These are phyloP conservation scores for Citrus reticulata DNA, from an alignment of 345 rosid genomes.

Conservation along the genomic window DNA sequence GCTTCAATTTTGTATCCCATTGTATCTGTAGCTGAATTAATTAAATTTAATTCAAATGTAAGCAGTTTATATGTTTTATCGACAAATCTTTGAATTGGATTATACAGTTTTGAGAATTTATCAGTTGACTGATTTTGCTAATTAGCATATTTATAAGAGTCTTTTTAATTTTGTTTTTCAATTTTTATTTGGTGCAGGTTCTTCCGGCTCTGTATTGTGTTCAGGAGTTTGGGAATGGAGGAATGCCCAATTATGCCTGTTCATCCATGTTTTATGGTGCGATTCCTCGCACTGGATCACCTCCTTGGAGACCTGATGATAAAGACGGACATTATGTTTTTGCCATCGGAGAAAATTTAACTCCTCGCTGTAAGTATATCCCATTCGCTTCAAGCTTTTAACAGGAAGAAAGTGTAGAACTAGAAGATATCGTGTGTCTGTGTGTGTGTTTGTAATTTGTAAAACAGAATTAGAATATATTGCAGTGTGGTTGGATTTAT, in stretches of 20 bases:
- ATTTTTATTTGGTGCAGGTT: slow-evolving; percentile 29
- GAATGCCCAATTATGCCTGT: slow-evolving; percentile 41
- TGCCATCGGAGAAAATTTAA: slow-evolving; percentile 60
- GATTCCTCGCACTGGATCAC: slow-evolving; percentile 44
- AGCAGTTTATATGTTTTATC: background rate
- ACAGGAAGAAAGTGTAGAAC: background rate
- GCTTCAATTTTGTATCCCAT: background rate
- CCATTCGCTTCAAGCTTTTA: background rate
- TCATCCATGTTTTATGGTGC: slow-evolving; percentile 46
- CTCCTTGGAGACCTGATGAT: slow-evolving; percentile 86
- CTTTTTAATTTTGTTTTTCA: background rate
- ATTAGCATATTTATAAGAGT: too few species aligned
- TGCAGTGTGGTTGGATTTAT: background rate
- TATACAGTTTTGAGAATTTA: background rate
- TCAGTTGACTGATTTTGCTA: background rate
- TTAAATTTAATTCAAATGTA: background rate
- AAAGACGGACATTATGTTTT: slow-evolving; percentile 79
- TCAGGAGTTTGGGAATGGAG: slow-evolving; percentile 51
- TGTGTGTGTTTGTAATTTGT: background rate
- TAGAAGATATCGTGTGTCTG: too few species aligned
- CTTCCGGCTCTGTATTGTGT: slow-evolving; percentile 51
- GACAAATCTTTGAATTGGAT: background rate
- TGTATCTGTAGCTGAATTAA: background rate
- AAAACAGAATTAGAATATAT: background rate
- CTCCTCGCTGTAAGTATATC: slow-evolving; percentile 54